These are phyloP conservation scores for Aspergillus hortae DNA, from an alignment of 2,329 filamentous ascomycete genomes.

Conservation along the genomic window DNA sequence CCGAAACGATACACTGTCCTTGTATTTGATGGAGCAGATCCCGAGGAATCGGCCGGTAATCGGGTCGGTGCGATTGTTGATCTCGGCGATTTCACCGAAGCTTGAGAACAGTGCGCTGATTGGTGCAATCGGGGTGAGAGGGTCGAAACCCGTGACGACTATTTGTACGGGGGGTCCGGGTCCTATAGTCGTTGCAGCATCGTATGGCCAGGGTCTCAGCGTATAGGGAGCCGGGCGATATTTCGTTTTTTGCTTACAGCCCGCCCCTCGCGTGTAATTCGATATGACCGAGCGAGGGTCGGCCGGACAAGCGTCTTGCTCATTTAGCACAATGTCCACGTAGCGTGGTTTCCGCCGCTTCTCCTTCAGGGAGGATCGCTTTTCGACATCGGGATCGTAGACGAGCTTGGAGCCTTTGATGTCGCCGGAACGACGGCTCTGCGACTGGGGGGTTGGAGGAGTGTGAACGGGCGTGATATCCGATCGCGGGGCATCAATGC, in stretches of 20 bases:
- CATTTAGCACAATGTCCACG: conserved; percentile 51
- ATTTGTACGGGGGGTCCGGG: conserved; percentile 87
- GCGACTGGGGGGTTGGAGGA: conserved; percentile 45
- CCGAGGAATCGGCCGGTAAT: conserved; percentile 91
- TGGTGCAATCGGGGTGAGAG: conserved; percentile 66
- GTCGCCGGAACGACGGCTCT: conserved; percentile 50
- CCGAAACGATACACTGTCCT: conserved; percentile 60
- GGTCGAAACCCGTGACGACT: conserved; percentile 94
- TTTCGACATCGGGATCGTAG: conserved; percentile 63
- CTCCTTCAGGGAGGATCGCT: conserved; percentile 54
- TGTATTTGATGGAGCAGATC: conserved; percentile 86
- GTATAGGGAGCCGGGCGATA: conserved; percentile 72
- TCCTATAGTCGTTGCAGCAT: conserved; percentile 77
- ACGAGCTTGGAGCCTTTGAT: conserved; percentile 56
- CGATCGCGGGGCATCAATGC: conserved; percentile 25
- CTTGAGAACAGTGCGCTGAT: conserved; percentile 39
- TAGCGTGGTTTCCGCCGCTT: conserved; percentile 53
- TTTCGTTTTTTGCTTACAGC: conserved; percentile 66
- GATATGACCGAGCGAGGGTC: conserved; percentile 76
- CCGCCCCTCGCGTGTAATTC: conserved; percentile 60
- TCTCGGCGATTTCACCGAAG: conserved; percentile 71
- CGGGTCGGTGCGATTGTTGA: conserved; percentile 92
- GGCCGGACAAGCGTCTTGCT: conserved; percentile 60
- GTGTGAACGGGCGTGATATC: conserved; percentile 41
- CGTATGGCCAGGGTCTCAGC: conserved; percentile 76